Conservation (phyloP, 768 basidiomycete species). For the Paxillus rubicundulus region DNA sequence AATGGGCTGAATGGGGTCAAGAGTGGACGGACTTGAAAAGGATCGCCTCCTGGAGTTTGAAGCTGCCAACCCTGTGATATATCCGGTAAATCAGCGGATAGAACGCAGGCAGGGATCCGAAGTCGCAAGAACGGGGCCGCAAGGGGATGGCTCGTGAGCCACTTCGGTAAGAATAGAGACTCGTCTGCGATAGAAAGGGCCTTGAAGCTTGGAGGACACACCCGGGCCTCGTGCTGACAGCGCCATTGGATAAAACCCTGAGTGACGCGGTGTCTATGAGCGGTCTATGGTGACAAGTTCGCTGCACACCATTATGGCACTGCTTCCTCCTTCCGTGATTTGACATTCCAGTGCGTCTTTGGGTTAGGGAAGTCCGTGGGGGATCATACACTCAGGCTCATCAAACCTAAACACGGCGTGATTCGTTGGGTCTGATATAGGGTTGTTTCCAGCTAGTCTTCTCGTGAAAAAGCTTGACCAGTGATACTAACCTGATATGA, state of each 20-base stretch:
- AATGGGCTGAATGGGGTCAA: slow-evolving; percentile 14
- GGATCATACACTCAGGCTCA: slow-evolving; percentile 5
- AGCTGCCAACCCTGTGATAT: slow-evolving; percentile 21
- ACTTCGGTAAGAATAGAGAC: slow-evolving; percentile 14
- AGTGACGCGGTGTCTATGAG: slow-evolving; percentile 29
- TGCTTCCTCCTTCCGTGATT: slow-evolving; percentile 27
- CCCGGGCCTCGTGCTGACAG: slow-evolving; percentile 32
- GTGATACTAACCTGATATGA: slow-evolving; percentile 3
- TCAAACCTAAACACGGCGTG: slow-evolving; percentile 6
- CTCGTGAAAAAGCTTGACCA: slow-evolving; percentile 12
- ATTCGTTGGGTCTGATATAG: slow-evolving; percentile 16
- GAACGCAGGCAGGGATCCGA: background rate
- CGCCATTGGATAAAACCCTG: slow-evolving; percentile 25
- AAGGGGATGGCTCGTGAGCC: slow-evolving; percentile 20
- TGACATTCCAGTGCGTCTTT: slow-evolving; percentile 17
- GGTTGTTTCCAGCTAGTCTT: slow-evolving; percentile 5
- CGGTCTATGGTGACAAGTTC: slow-evolving; percentile 28
- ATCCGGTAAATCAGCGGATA: slow-evolving; percentile 34
- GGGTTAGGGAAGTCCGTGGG: slow-evolving; percentile 17
- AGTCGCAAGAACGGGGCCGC: slow-evolving; percentile 19
- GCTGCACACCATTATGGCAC: slow-evolving; percentile 26
- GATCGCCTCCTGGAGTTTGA: slow-evolving; percentile 18
- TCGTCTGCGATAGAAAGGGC: slow-evolving; percentile 19
- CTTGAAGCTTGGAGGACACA: slow-evolving; percentile 16
- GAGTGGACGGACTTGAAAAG: slow-evolving; percentile 27